These are phyloP conservation scores for Leccinum ponderosum DNA, from an alignment of 1,284 basidiomycete species.

Conservation along the genomic window DNA sequence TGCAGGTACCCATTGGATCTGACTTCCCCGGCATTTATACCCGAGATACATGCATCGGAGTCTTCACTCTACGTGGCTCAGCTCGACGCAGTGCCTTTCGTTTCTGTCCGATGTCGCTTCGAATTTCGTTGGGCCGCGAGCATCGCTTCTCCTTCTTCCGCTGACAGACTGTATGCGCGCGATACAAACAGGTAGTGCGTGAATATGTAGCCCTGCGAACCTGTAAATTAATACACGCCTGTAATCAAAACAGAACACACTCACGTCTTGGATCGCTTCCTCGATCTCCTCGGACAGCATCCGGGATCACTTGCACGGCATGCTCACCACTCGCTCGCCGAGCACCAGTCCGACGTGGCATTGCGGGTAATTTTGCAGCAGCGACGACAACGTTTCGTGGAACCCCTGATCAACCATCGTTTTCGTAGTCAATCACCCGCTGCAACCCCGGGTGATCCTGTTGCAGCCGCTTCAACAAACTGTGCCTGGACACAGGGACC, in stretches of 20 bases:
- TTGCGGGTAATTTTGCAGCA: slow-evolving; percentile 28
- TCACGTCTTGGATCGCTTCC: slow-evolving; percentile 63
- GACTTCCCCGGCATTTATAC: too few relatives aligned
- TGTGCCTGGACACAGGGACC: not conserved
- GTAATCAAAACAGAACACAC: too few relatives aligned
- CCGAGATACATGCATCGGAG: too few relatives aligned
- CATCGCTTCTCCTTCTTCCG: slow-evolving; percentile 54
- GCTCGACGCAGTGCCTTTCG: too few relatives aligned
- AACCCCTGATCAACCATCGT: slow-evolving; percentile 48
- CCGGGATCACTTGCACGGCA: slow-evolving; percentile 86
- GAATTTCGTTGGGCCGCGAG: slow-evolving; percentile 21
- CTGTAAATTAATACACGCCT: too few relatives aligned
- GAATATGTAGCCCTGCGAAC: slow-evolving; percentile 64
- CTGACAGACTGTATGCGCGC: slow-evolving; percentile 66
- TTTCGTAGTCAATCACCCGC: slow-evolving; percentile 69
- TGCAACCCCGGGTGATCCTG: slow-evolving; percentile 73
- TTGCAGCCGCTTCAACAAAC: not conserved
- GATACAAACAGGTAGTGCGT: slow-evolving; percentile 75
- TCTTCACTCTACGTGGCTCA: too few relatives aligned
- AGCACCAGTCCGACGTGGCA: slow-evolving; percentile 78
- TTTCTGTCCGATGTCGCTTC: slow-evolving; percentile 23
- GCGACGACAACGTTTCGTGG: slow-evolving; percentile 49
- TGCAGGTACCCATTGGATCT: too few relatives aligned
- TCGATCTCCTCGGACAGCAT: slow-evolving; percentile 85
- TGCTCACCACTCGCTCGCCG: slow-evolving; percentile 87